Base-by-base conservation (phyloP, 495 filamentous ascomycete species). In the Parachaetomium inaequale region DNA sequence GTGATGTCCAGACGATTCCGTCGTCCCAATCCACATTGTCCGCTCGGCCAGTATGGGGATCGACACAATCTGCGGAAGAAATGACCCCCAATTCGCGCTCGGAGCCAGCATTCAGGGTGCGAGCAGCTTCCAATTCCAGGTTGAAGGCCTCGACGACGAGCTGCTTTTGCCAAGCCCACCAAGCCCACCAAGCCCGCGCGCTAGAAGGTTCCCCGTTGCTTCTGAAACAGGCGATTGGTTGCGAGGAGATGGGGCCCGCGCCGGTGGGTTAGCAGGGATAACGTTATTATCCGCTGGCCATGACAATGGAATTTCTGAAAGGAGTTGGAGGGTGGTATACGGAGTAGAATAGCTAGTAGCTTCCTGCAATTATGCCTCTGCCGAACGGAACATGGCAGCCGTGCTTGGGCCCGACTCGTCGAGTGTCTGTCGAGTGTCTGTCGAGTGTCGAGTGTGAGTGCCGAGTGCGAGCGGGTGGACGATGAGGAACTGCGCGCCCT, bases 171-270 rank as follows among this genome's bases (percentile, higher is more conserved):
- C 17, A 45, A 45, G 42, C n/a, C 19, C 42, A 45, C 11, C 31
- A 38, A 38, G 51, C 51, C 11, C 40, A 31, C 10, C 40, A 46
- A 31, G 31, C 25, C 7, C 31, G 21, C 5, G 40, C 55, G 55
- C 55, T 58, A 46, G 43, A 46, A 58, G 3, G 19, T 58, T 49
- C 54, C 38, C 54, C 38, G 36, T 45, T 49, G 56, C 56, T 49
- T 49, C 56, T 23, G 43, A 50, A 50, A 17, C 15, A 3, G 7
- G 45, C 45, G 26, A 49, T 59, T 59, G 56, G 55, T 11, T 28
- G 31, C 45, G 26, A 49, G n/a, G 21, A 14, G 25, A 49, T 49
- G 28, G 28, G 5, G 38, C 34, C 55, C 52, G 25, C 25, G 23
- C 23, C 14, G 36, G 29, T 23, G 38, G 36, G 43, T 42, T n/a